Evolutionary conservation across 1,284 basidiomycete genomes (phyloP).

Genomic region (Grifola frondosa): DNA sequence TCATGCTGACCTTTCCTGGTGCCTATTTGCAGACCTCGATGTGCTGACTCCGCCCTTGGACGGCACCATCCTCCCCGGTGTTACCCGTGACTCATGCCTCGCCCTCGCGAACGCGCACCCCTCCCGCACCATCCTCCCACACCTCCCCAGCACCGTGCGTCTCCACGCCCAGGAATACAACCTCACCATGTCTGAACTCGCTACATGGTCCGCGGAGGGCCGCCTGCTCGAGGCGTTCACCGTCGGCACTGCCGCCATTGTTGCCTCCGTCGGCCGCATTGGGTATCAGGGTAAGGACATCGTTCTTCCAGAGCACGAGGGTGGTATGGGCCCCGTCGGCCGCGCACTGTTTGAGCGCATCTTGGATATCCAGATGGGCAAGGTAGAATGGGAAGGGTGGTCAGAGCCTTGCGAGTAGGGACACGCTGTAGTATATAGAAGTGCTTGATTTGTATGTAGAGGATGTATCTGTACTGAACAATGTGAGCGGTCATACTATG

Average conservation of each 20-base stretch:
- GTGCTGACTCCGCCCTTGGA: conserved; percentile 76
- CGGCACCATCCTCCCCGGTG: conserved; percentile 71
- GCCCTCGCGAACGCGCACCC: conserved; percentile 54
- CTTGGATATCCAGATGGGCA: conserved; percentile 67
- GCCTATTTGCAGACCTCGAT: conserved; percentile 48
- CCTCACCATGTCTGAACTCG: conserved; percentile 49
- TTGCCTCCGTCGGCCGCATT: conserved; percentile 58
- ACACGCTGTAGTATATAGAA: too few species aligned
- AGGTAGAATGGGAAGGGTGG: conserved; percentile 53
- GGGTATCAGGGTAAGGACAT: conserved; percentile 55
- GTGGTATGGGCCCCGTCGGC: conserved; percentile 55
- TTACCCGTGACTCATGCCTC: conserved; percentile 76
- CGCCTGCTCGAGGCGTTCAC: conserved; percentile 70
- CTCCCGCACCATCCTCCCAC: conserved; percentile 51
- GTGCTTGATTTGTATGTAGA: too few species aligned
- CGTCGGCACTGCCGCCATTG: conserved; percentile 69
- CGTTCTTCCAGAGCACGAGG: conserved; percentile 44
- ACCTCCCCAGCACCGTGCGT: conserved; percentile 35
- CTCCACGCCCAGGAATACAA: conserved; percentile 42
- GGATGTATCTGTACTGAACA: too few species aligned
- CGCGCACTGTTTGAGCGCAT: conserved; percentile 56
- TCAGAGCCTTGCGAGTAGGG: conserved; percentile 40
- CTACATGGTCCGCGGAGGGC: conserved; percentile 51
- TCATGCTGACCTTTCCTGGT: not conserved
- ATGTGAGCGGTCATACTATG: too few species aligned